phyloP scores from a whole-genome alignment of 768 basidiomycete genomes.

The Lactifluus subvellereus region DNA sequence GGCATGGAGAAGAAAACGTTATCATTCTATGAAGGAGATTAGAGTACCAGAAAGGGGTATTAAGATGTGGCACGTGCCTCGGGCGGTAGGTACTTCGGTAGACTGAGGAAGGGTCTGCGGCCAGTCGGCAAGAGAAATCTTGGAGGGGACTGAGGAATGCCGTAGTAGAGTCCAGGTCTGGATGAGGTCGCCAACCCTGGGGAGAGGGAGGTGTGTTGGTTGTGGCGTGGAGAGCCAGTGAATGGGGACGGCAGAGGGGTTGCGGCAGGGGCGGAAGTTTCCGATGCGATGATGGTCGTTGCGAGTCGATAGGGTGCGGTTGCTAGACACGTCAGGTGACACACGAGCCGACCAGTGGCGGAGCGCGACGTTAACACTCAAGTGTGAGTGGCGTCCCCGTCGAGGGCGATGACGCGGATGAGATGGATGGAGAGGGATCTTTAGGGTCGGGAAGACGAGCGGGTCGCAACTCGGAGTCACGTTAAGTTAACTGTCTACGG shows the following conservation, averaged over 20 bases:
- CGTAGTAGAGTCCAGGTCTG: background rate
- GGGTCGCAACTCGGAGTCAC: too few species aligned
- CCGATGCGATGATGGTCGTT: background rate
- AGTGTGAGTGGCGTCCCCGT: background rate
- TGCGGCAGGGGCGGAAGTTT: background rate
- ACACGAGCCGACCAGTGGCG: background rate
- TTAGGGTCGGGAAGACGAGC: background rate
- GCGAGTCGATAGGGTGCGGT: too few species aligned
- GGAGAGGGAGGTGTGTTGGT: background rate
- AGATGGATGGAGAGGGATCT: background rate
- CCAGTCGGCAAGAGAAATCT: slow-evolving; percentile 3
- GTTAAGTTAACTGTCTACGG: too few species aligned
- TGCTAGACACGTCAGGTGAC: slow-evolving; percentile 5
- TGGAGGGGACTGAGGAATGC: background rate
- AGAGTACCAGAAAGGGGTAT: background rate
- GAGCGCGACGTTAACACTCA: background rate
- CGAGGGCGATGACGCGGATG: background rate
- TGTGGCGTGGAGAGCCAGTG: background rate
- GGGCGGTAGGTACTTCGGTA: background rate
- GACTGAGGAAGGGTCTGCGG: background rate
- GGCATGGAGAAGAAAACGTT: slow-evolving; percentile 1
- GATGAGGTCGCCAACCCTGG: background rate
- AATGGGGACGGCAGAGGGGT: background rate
- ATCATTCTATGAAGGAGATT: slow-evolving; percentile 1
- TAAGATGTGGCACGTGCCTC: slow-evolving; percentile 3